These are phyloP conservation scores for Acanthamoeba culbertsoni DNA, from an alignment of 208 protist genomes.

Conservation along the genomic window DNA sequence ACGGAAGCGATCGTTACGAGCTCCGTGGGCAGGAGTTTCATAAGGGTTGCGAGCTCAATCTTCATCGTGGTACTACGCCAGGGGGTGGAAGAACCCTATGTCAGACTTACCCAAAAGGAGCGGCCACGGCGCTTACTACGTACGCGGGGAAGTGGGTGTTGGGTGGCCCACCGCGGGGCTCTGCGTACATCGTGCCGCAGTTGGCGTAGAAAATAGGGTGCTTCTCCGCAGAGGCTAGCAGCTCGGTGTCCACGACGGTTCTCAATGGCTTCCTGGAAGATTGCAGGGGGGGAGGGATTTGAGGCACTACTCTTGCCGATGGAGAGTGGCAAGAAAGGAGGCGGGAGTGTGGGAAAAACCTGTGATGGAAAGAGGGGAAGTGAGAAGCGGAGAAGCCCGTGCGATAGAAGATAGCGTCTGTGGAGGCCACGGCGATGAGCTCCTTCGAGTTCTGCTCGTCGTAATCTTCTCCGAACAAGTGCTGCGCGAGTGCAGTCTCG, in stretches of 20 bases:
- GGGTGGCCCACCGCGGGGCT: too few species aligned
- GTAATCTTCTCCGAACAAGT: background rate
- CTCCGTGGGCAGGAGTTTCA: background rate
- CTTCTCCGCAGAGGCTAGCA: background rate
- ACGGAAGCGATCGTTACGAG: background rate
- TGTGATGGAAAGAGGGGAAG: background rate
- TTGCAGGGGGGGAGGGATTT: background rate
- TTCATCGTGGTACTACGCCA: background rate
- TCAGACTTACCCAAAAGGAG: too few species aligned
- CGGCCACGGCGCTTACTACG: too few species aligned
- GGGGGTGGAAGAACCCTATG: background rate
- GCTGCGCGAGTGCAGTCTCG: background rate
- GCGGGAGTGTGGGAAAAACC: background rate
- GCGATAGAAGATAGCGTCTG: background rate
- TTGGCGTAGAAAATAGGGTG: background rate
- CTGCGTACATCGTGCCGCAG: background rate
- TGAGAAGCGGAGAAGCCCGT: background rate
- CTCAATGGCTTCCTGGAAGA: background rate
- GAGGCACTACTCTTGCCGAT: background rate
- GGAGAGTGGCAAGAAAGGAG: background rate
- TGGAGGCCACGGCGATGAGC: background rate
- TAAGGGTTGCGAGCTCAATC: background rate
- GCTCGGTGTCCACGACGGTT: background rate
- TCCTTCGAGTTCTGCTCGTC: background rate
- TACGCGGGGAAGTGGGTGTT: too few species aligned